A percentile compares a stretch with the other conserved stretches of the same genome.
phyloP scores from a whole-genome alignment of 1,284 basidiomycete species.

The Ceratobasidium sp. region DNA sequence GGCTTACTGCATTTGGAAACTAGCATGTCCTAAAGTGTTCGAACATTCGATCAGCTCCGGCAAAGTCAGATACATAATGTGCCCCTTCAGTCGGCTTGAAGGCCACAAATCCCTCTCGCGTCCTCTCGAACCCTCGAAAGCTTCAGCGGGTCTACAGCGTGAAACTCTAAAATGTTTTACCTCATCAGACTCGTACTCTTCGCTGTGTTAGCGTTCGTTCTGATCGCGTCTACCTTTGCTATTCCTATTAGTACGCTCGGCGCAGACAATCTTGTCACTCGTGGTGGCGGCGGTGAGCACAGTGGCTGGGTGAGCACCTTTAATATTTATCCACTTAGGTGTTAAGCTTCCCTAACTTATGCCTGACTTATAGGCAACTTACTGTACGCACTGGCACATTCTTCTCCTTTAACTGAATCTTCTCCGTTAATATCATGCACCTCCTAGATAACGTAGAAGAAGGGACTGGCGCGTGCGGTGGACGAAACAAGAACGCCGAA shows the following conservation, averaged over 20 bases:
- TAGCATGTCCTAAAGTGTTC: not conserved
- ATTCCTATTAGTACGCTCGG: not conserved
- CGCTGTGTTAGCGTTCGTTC: not conserved
- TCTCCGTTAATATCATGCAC: not conserved
- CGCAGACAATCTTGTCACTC: not conserved
- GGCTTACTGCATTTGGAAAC: not conserved
- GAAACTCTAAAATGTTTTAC: not conserved
- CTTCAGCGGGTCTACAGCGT: not conserved
- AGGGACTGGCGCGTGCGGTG: constrained; percentile 7
- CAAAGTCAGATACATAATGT: not conserved
- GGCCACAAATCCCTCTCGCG: not conserved
- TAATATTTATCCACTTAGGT: not conserved
- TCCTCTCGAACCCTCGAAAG: not conserved
- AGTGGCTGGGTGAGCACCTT: not conserved
- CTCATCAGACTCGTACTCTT: not conserved
- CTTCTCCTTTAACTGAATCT: not conserved
- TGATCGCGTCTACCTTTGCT: not conserved
- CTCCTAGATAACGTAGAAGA: constrained; percentile 5
- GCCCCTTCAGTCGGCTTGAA: not conserved
- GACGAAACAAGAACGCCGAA: constrained; percentile 15
- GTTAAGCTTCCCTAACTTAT: not conserved
- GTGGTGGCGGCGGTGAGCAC: not conserved
- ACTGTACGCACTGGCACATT: not conserved
- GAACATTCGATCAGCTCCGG: constrained; percentile 7
- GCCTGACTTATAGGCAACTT: not conserved